Conservation (phyloP, 148 eudicot genomes). For the Diospyros kaki region DNA sequence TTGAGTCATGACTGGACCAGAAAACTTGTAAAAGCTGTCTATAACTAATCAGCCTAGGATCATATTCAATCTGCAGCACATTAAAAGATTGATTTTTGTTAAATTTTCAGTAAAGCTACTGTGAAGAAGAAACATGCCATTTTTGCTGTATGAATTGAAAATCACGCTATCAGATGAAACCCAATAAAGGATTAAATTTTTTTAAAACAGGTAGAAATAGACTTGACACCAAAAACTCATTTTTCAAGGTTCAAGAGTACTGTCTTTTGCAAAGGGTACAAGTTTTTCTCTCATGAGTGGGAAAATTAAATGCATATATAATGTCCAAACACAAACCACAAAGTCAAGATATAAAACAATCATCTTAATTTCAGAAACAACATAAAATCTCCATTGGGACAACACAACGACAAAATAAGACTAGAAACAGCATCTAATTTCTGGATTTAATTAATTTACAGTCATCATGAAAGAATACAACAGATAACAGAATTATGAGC, state of each 20-base stretch:
- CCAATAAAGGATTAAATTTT: neutral
- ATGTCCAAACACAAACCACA: too few relatives aligned
- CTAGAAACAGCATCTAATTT: too few relatives aligned
- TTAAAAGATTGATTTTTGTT: slow-evolving; percentile 4
- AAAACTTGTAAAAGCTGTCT: slow-evolving; percentile 86
- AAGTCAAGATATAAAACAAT: too few relatives aligned
- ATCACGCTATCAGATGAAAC: neutral
- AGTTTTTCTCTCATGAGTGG: neutral
- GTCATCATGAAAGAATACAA: too few relatives aligned
- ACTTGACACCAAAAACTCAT: neutral
- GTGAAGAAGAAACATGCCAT: neutral
- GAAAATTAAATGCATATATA: too few relatives aligned
- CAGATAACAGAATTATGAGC: too few relatives aligned
- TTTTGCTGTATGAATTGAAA: neutral
- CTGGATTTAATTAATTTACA: too few relatives aligned
- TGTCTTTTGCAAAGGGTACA: neutral
- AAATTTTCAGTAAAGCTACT: neutral
- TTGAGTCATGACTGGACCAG: slow-evolving; percentile 94
- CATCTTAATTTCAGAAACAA: too few relatives aligned
- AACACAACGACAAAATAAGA: too few relatives aligned
- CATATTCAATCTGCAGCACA: slow-evolving; percentile 69
- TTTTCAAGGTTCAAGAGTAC: neutral
- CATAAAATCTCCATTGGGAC: too few relatives aligned
- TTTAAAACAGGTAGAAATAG: too few relatives aligned
- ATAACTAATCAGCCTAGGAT: slow-evolving; percentile 63